Evolutionary conservation across 2,329 filamentous ascomycete genomes (phyloP).

Genomic region (Penicillium sp.): DNA sequence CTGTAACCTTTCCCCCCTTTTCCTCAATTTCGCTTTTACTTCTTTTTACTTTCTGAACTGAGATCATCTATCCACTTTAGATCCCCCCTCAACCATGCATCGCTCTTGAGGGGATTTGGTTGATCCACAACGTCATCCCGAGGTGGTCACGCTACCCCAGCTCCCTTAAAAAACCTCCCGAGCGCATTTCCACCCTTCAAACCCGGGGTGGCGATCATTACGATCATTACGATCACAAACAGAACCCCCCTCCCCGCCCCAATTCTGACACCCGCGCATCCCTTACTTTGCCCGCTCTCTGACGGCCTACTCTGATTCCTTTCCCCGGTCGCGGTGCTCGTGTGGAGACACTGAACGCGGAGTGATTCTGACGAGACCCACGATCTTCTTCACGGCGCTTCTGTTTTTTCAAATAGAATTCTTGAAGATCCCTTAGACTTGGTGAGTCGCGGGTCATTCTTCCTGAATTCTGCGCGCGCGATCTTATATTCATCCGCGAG

Average conservation of each 20-base stretch:
- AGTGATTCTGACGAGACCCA: conserved; percentile 26
- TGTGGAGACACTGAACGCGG: neutral
- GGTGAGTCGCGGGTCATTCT: conserved; percentile 26
- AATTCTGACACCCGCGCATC: neutral
- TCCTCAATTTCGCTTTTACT: neutral
- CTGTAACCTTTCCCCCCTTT: conserved; percentile 15
- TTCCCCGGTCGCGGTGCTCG: conserved; percentile 8
- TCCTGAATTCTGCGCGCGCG: neutral
- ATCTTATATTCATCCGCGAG: neutral
- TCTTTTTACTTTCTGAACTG: neutral
- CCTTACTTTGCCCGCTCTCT: neutral
- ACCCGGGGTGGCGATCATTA: conserved; percentile 6
- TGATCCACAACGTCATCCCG: conserved; percentile 33
- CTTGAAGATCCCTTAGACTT: conserved; percentile 29
- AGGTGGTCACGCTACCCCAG: conserved; percentile 32
- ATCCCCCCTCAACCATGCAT: conserved; percentile 20
- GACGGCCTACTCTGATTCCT: neutral
- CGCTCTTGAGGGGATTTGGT: conserved; percentile 29
- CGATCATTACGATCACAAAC: neutral
- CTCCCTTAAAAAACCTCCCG: conserved; percentile 4
- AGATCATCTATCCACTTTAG: conserved; percentile 2
- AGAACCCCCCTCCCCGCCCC: neutral
- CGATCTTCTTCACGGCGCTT: conserved; percentile 15
- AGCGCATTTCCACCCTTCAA: conserved; percentile 18
- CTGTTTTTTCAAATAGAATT: conserved; percentile 21